Conservation (phyloP, 805 yeast species). For the Cyberlindnera misumaiensis region DNA sequence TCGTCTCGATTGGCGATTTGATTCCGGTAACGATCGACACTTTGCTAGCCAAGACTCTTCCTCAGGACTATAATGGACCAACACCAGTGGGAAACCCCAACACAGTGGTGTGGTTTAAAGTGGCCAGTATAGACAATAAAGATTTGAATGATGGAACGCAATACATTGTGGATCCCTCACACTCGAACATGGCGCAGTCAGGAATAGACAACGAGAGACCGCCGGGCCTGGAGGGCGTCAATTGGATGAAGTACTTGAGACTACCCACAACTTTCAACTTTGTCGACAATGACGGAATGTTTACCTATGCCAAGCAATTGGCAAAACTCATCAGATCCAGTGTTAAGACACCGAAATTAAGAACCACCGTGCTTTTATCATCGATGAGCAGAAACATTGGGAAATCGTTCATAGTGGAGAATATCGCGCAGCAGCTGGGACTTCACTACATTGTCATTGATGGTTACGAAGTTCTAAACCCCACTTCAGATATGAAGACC, state of each 20-base stretch:
- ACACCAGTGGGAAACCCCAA: conserved; percentile 58
- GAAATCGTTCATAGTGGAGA: conserved; percentile 56
- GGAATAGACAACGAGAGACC: conserved; percentile 45
- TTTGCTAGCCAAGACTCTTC: conserved; percentile 44
- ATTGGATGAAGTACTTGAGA: conserved; percentile 43
- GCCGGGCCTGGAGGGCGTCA: conserved; percentile 13
- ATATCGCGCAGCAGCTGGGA: conserved; percentile 53
- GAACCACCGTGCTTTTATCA: conserved; percentile 57
- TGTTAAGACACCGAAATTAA: conserved; percentile 32
- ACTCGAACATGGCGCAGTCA: conserved; percentile 60
- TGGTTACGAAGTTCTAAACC: conserved; percentile 56
- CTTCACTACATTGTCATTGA: conserved; percentile 63
- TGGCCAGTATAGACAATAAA: conserved; percentile 41
- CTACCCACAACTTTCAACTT: conserved; percentile 37
- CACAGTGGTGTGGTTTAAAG: conserved; percentile 78
- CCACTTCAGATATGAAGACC: conserved; percentile 71
- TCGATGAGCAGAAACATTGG: conserved; percentile 77
- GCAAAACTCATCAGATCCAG: conserved; percentile 50
- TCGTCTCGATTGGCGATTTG: conserved; percentile 58
- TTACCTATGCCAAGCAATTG: conserved; percentile 45
- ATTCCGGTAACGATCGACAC: conserved; percentile 78
- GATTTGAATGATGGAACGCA: conserved; percentile 27
- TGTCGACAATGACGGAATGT: conserved; percentile 23
- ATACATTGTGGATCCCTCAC: conserved; percentile 57
- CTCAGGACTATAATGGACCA: conserved; percentile 11